These are phyloP conservation scores for Harringtonia aguacate DNA, from an alignment of 2,329 filamentous ascomycete species.

Conservation along the genomic window DNA sequence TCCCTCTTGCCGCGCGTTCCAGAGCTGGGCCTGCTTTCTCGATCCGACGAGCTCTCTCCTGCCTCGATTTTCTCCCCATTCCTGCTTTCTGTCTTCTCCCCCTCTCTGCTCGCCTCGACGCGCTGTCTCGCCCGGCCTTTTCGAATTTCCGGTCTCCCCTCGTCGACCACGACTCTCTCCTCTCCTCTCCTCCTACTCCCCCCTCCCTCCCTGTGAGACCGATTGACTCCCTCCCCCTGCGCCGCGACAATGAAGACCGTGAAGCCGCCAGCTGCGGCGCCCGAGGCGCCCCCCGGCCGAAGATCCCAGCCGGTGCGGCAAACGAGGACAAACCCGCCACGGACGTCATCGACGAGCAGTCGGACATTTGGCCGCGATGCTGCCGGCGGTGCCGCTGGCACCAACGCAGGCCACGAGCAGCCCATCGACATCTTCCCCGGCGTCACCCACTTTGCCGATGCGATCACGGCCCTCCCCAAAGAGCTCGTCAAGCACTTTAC, in stretches of 20 bases:
- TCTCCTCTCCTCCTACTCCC: not conserved
- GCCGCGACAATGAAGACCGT: conserved; percentile 42
- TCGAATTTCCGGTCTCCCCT: not conserved
- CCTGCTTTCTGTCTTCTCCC: not conserved
- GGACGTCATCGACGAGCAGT: conserved; percentile 36
- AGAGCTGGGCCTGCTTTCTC: no score
- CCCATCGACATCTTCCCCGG: conserved; percentile 58
- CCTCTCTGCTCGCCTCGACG: no score
- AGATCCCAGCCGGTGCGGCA: conserved; percentile 15
- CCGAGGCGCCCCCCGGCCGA: conserved; percentile 30
- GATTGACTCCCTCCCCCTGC: not conserved
- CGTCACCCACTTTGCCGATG: conserved; percentile 73
- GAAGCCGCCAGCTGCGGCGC: conserved; percentile 30
- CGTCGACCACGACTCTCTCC: not conserved
- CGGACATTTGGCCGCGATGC: conserved; percentile 17
- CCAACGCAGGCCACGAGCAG: conserved; percentile 38
- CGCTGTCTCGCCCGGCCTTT: not conserved
- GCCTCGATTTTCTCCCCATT: not conserved
- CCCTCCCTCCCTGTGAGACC: conserved; percentile 3
- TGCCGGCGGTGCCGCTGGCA: conserved; percentile 29
- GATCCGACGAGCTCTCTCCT: not conserved
- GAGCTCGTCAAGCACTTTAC: conserved; percentile 95
- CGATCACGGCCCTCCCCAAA: conserved; percentile 82
- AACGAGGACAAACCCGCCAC: conserved; percentile 43
- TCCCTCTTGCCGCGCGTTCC: not conserved